Conservation (phyloP, 345 rosid species). For the Chamaenerion angustifolium region DNA sequence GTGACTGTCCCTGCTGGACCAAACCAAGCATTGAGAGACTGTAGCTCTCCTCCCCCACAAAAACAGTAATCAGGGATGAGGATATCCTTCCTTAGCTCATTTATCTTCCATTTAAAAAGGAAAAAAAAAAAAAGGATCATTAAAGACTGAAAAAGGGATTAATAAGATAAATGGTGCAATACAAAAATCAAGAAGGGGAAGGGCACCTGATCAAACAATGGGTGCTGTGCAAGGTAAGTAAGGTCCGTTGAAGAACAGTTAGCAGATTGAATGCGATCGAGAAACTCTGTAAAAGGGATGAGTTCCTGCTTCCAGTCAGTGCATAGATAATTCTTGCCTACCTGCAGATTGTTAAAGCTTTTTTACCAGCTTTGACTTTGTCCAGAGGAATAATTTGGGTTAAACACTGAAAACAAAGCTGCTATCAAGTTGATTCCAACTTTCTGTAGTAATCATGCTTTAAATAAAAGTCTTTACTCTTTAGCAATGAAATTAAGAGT, state of each 20-base stretch:
- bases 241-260: constrained; percentile 28
- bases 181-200: neutral
- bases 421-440: too few species aligned
- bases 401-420: neutral
- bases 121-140: constrained; percentile 8
- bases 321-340: constrained; percentile 85
- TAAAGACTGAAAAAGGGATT: neutral
- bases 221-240: constrained; percentile 95
- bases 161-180: neutral
- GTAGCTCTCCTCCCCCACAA: constrained; percentile 87
- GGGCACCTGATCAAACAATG: constrained; percentile 76
- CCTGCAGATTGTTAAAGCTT: constrained; percentile 59
- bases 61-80: constrained; percentile 88
- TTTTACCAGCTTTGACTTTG: constrained; percentile 37
- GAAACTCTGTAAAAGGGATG: constrained; percentile 78
- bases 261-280: constrained; percentile 55
- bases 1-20: constrained; percentile 95
- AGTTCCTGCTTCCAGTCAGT: constrained; percentile 97
- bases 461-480: too few species aligned
- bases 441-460: too few species aligned
- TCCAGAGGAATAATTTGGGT: constrained; percentile 1
- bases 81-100: constrained; percentile 68
- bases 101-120: constrained; percentile 41
- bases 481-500: too few species aligned
- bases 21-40: constrained; percentile 88